Base-by-base conservation (phyloP, 345 rosid species). In the Eutrema japonicum region DNA sequence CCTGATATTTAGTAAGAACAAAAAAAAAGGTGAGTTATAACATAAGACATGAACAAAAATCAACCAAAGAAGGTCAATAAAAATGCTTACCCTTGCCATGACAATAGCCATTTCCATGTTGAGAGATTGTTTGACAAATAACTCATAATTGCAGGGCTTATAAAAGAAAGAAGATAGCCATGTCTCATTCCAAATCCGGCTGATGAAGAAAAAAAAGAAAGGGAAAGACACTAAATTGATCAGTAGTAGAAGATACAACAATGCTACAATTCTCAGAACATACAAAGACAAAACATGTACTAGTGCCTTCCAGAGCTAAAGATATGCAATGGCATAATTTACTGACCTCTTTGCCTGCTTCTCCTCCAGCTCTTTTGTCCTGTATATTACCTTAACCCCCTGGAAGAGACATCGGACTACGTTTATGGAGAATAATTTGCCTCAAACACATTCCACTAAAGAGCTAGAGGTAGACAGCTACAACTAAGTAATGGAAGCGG, bases 81-180 rank as follows among this genome's bases (percentile, higher is more conserved):
- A 38, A 74, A n/a, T 38, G 27, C 91, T 66, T 92, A 95, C 99
- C 96, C 98, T 92, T 74, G 97, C 99, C 99, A 88, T 90, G 83
- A 87, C 88, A 77, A 95, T 90, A 52, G 97, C 99, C 97, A 92
- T 95, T 86, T 95, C 99, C 99, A 95, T 95, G 78, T 95, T 88
- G 83, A 95, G 97, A 66, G 97, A 89, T 75, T 95, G 99, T 83
- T 95, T 95, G 62, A 95, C 99, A 79, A 95, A 95, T 61, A 95
- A 80, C 82, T 95, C 98, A 71, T 90, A 90, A 78, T 92, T 95
- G 83, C 98, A 95, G 5, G 98, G 99, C 83, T 95, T 92, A 85
- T 86, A 90, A 72, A 95, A 95, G 91, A 90, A 95, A 78, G 90
- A 85, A 11, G 98, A 74, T 4, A 95, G 77, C 99, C 99, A 92